A percentile compares a stretch with the other conserved stretches of the same genome.
Evolutionary conservation across 768 basidiomycete genomes (phyloP).

Genomic region (Tulasnella calospora): DNA sequence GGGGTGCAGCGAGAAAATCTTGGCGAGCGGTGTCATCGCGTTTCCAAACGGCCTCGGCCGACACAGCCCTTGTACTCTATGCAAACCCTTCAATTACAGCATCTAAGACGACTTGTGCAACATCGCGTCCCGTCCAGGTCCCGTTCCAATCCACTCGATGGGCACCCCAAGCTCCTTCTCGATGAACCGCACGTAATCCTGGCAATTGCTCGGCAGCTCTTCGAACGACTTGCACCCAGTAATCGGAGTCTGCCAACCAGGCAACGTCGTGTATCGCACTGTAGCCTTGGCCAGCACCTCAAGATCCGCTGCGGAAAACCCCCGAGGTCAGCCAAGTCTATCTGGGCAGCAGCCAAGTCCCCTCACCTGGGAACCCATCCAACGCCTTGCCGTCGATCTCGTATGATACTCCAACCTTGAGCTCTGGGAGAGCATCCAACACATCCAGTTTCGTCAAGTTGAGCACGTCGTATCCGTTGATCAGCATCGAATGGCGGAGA

Average conservation of each 20-base stretch:
- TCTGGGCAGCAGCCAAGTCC: neutral
- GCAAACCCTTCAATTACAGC: neutral
- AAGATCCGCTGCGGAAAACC: conserved; percentile 60
- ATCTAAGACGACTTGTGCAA: conserved; percentile 31
- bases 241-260: conserved; percentile 87
- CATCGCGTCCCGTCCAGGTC: conserved; percentile 82
- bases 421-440: conserved; percentile 75
- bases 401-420: conserved; percentile 85
- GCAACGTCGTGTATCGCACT: conserved; percentile 81
- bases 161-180: conserved; percentile 67
- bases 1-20: neutral
- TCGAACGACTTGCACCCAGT: conserved; percentile 57
- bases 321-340: neutral
- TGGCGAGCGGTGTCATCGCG: neutral
- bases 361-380: conserved; percentile 78
- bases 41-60: neutral
- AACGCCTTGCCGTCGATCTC: conserved; percentile 70
- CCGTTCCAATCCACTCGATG: conserved; percentile 90
- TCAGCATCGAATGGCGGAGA: conserved; percentile 81
- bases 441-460: conserved; percentile 97
- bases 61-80: neutral
- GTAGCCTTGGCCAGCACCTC: conserved; percentile 71
- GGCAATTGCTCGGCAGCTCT: conserved; percentile 77
- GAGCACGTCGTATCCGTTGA: conserved; percentile 91
- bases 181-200: conserved; percentile 80